These are phyloP conservation scores for Orbilia quercus DNA, from an alignment of 2,329 filamentous ascomycete species.

Conservation along the genomic window DNA sequence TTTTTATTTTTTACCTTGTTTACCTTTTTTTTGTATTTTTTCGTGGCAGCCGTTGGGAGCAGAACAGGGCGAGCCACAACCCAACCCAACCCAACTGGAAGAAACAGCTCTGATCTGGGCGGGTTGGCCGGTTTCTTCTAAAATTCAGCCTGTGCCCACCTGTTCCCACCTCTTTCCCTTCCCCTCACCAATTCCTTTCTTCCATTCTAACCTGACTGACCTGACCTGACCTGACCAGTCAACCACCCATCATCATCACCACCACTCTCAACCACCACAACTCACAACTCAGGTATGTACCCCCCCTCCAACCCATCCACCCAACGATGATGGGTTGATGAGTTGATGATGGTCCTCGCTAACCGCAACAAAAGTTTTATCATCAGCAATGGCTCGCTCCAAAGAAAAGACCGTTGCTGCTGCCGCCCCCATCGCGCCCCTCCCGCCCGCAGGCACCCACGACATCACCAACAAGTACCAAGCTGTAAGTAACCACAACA, in stretches of 20 bases:
- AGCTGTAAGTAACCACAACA: conserved; percentile 28
- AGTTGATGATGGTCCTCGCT: too few species aligned
- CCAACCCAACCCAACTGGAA: neutral
- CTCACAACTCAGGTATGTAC: too few species aligned
- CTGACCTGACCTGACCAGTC: neutral
- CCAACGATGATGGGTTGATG: neutral
- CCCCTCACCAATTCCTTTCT: conserved; percentile 9
- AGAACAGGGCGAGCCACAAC: neutral
- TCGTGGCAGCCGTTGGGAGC: too few species aligned
- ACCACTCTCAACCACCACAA: conserved; percentile 1
- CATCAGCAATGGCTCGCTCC: conserved; percentile 36
- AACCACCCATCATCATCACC: conserved; percentile 14
- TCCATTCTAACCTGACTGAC: neutral
- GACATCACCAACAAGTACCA: conserved; percentile 42
- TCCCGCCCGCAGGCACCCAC: conserved; percentile 13
- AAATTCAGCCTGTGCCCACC: conserved; percentile 32
- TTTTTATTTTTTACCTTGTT: conserved; percentile 16
- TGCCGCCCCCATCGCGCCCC: conserved; percentile 14
- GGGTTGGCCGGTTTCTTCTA: conserved; percentile 18
- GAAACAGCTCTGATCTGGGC: conserved; percentile 17
- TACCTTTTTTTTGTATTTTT: neutral
- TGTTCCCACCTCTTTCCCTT: conserved; percentile 6
- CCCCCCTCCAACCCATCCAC: neutral
- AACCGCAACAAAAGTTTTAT: too few species aligned
- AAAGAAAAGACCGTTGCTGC: conserved; percentile 48